Conservation (phyloP, 805 yeast genomes). For the Saturnispora hagleri region DNA sequence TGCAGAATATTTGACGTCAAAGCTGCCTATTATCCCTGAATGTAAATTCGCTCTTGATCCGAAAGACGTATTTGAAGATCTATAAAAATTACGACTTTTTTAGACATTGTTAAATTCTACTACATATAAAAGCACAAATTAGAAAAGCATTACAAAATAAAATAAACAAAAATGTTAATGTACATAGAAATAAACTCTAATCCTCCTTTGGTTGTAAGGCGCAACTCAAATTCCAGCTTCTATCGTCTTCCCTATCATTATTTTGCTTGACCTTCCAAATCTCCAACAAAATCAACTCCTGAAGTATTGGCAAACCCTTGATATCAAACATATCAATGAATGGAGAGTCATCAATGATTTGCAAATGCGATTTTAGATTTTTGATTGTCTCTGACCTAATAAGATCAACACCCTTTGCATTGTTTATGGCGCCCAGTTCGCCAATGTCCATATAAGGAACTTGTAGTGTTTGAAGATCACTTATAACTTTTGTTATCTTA, state of each 20-base stretch:
- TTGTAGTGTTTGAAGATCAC: constrained; percentile 62
- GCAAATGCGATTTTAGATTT: constrained; percentile 17
- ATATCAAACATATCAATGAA: constrained; percentile 30
- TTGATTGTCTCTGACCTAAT: constrained; percentile 25
- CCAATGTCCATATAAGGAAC: constrained; percentile 40
- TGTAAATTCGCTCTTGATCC: constrained; percentile 11
- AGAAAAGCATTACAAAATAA: not conserved
- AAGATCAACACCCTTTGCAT: constrained; percentile 19
- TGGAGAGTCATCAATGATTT: constrained; percentile 12
- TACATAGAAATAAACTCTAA: not conserved
- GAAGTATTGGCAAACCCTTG: constrained; percentile 34
- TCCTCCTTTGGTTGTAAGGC: constrained; percentile 35
- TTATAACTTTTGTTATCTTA: constrained; percentile 55
- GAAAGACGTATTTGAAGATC: constrained; percentile 3
- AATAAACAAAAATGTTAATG: not conserved
- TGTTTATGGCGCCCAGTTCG: constrained; percentile 22
- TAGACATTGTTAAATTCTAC: not conserved
- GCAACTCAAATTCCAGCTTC: constrained; percentile 69
- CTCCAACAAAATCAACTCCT: constrained; percentile 56
- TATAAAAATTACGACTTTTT: not conserved
- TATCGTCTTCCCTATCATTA: constrained; percentile 50
- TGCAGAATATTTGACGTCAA: not conserved
- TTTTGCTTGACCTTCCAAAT: constrained; percentile 61
- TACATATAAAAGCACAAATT: not conserved
- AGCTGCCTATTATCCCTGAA: constrained; percentile 1